Evolutionary conservation across 2,329 filamentous ascomycete genomes (phyloP).

Genomic region (Neophaeococcomyces aloes): DNA sequence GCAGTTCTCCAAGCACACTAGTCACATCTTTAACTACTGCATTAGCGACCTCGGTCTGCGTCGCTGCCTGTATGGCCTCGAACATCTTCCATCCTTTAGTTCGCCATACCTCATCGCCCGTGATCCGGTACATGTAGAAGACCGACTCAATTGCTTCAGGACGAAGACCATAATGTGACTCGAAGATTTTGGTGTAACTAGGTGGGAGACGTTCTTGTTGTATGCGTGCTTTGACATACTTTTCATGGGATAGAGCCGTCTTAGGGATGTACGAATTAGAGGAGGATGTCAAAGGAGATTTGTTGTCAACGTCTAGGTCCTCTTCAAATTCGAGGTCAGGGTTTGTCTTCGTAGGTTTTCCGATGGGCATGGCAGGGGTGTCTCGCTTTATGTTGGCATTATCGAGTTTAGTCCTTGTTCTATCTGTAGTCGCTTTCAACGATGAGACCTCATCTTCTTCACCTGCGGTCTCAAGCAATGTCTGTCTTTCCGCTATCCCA

Average conservation of each 20-base stretch:
- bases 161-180: conserved; percentile 33
- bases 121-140: conserved; percentile 66
- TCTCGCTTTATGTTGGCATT: neutral
- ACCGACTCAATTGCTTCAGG: conserved; percentile 74
- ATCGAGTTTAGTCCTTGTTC: neutral
- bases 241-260: conserved; percentile 29
- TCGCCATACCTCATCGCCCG: conserved; percentile 54
- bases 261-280: conserved; percentile 13
- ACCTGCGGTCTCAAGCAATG: neutral
- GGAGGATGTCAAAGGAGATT: neutral
- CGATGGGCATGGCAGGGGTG: neutral
- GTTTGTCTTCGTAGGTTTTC: neutral
- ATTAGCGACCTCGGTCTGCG: conserved; percentile 52
- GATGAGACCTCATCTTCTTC: neutral
- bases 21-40: conserved; percentile 59
- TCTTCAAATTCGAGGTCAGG: conserved; percentile 4
- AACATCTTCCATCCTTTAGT: conserved; percentile 69
- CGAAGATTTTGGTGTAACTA: conserved; percentile 31
- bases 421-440: neutral
- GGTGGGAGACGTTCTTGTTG: conserved; percentile 34
- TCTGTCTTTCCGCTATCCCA: conserved; percentile 8
- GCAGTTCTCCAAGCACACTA: conserved; percentile 31
- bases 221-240: conserved; percentile 31
- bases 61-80: conserved; percentile 49
- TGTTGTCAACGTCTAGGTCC: conserved; percentile 1